phyloP scores from a whole-genome alignment of 176 grass and related monocot genomes.

The Poa annua region DNA sequence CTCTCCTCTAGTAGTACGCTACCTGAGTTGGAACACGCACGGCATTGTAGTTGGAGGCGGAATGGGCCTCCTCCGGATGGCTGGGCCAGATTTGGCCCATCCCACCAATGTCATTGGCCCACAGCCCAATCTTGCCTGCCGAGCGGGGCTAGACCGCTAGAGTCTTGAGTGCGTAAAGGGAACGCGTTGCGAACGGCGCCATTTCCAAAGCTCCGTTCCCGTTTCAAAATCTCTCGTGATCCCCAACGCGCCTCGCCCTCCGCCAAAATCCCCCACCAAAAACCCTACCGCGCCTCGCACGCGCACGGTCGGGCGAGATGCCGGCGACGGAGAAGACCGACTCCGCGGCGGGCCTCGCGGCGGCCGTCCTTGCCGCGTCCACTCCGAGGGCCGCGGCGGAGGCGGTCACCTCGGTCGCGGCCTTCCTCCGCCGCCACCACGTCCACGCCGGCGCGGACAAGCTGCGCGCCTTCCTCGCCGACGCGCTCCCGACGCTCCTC shows the following conservation, averaged over 20 bases:
- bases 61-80: background rate
- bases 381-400: conserved; percentile 44
- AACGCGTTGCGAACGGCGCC: conserved; percentile 18
- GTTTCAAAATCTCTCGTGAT: conserved; percentile 1
- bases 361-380: conserved; percentile 46
- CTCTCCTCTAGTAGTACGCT: conserved; percentile 22
- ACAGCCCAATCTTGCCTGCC: too few relatives aligned
- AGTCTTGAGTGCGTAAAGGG: background rate
- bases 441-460: conserved; percentile 59
- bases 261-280: background rate
- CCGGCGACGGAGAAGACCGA: conserved; percentile 50
- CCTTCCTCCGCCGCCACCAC: conserved; percentile 75
- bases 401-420: conserved; percentile 37
- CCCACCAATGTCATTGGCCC: background rate
- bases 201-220: conserved; percentile 27
- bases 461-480: conserved; percentile 73
- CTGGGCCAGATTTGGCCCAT: background rate
- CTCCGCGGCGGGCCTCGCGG: conserved; percentile 44
- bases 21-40: conserved; percentile 29
- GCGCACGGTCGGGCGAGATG: conserved; percentile 38
- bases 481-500: conserved; percentile 67
- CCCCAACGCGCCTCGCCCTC: background rate
- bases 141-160: too few relatives aligned
- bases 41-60: background rate
- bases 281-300: conserved; percentile 38